phyloP scores from a whole-genome alignment of 2,329 filamentous ascomycete species.

The Aspergillus amoenus region DNA sequence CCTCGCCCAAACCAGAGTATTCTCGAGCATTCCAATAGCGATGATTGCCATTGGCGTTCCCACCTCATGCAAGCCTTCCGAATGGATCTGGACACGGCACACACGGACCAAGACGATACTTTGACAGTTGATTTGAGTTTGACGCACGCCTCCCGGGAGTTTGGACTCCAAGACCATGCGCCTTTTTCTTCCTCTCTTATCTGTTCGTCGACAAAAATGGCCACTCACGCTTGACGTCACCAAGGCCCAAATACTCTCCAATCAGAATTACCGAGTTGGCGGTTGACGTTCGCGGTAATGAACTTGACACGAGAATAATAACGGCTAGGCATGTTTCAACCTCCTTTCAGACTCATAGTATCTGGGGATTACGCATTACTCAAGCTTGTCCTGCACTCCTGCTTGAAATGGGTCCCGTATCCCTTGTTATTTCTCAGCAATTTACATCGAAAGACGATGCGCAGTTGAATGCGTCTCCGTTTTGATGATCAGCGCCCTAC shows the following conservation, averaged over 20 bases:
- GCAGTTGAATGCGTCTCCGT: neutral
- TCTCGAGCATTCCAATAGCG: neutral
- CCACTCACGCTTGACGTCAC: neutral
- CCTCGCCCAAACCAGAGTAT: neutral
- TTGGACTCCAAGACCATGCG: neutral
- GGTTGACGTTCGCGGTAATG: too few relatives aligned
- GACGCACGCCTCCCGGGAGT: neutral
- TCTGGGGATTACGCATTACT: too few relatives aligned
- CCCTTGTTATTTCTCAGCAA: neutral
- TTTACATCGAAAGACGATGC: neutral
- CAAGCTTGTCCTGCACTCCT: neutral
- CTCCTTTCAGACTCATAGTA: neutral
- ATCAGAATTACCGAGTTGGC: neutral
- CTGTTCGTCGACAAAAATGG: neutral
- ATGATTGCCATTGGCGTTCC: neutral
- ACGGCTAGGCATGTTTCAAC: neutral
- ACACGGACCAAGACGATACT: neutral
- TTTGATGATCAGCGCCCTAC: neutral
- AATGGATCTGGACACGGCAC: conserved; percentile 6
- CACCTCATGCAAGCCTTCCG: conserved; percentile 5
- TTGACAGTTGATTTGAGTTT: neutral
- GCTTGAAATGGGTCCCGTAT: neutral
- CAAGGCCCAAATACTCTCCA: neutral
- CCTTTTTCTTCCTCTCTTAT: neutral
- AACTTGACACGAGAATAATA: neutral